phyloP scores from a whole-genome alignment of 2,329 filamentous ascomycete species.

The Exserohilum rostratum region DNA sequence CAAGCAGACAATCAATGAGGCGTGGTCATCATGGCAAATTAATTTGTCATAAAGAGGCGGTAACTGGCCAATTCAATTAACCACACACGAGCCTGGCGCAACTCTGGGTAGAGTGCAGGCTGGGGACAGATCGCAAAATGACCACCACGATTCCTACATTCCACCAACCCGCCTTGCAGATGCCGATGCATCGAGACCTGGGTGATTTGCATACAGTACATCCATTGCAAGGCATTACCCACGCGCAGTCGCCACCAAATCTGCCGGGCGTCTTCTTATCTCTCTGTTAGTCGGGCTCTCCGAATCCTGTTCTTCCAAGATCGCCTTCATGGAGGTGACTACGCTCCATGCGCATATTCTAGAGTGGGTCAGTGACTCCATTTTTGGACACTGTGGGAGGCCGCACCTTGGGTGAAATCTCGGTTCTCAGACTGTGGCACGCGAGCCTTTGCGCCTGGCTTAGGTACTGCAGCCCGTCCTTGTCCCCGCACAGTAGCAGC shows the following conservation, averaged over 20 bases:
- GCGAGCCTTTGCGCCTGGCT: not conserved
- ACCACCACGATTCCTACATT: no score
- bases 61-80: not conserved
- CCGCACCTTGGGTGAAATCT: conserved; percentile 2
- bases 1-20: conserved; percentile 8
- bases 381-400: not conserved
- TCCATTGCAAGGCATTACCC: no score
- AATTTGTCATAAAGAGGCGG: not conserved
- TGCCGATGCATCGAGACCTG: no score
- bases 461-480: not conserved
- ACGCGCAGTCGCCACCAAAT: not conserved
- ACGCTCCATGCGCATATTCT: not conserved
- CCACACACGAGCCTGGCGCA: not conserved
- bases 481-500: not conserved
- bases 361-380: not conserved
- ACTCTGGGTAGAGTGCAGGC: not conserved
- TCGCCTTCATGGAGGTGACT: not conserved
- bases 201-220: no score
- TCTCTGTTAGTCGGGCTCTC: not conserved
- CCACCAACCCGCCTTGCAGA: no score
- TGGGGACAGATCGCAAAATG: no score
- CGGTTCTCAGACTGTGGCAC: not conserved
- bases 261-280: not conserved
- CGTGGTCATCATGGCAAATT: conserved; percentile 2
- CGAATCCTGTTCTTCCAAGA: not conserved